Evolutionary conservation across 2,329 filamentous ascomycete species (phyloP).

Genomic region (Hymenoscyphus albidus): DNA sequence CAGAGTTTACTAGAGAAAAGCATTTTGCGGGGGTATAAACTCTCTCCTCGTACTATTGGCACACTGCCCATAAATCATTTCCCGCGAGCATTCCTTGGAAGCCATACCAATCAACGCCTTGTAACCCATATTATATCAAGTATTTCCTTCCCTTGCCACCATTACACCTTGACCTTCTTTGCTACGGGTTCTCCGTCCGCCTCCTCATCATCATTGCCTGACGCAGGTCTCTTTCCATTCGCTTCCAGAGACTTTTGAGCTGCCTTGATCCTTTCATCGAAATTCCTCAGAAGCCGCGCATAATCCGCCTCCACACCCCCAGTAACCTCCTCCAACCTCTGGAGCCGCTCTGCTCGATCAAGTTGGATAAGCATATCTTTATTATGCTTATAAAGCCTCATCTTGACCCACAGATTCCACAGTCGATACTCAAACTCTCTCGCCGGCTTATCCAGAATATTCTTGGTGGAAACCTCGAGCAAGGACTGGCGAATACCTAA

Average conservation of each 20-base stretch:
- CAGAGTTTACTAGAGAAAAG: background rate
- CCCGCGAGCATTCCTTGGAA: background rate
- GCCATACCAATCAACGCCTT: background rate
- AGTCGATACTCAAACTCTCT: constrained; percentile 63
- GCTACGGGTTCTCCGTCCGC: constrained; percentile 18
- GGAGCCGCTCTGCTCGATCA: constrained; percentile 62
- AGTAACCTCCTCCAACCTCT: constrained; percentile 68
- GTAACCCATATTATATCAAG: background rate
- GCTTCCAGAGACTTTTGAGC: background rate
- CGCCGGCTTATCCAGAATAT: constrained; percentile 42
- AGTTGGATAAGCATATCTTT: constrained; percentile 66
- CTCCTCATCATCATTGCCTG: constrained; percentile 18
- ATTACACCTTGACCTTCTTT: constrained; percentile 26
- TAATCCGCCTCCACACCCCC: constrained; percentile 69
- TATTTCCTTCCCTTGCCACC: background rate
- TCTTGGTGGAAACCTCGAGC: constrained; percentile 39
- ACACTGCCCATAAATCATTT: background rate
- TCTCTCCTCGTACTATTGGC: background rate
- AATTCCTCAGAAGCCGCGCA: constrained; percentile 52
- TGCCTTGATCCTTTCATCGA: constrained; percentile 19
- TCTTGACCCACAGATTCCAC: constrained; percentile 74
- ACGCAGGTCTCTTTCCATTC: constrained; percentile 25
- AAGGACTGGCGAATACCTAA: constrained; percentile 51
- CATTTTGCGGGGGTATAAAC: background rate
- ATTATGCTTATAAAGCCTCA: constrained; percentile 72